Evolutionary conservation across 129 eudicot genomes (phyloP), one percentile per base, ranked within the genome.

Genomic region (Pittosporum tobira): DNA sequence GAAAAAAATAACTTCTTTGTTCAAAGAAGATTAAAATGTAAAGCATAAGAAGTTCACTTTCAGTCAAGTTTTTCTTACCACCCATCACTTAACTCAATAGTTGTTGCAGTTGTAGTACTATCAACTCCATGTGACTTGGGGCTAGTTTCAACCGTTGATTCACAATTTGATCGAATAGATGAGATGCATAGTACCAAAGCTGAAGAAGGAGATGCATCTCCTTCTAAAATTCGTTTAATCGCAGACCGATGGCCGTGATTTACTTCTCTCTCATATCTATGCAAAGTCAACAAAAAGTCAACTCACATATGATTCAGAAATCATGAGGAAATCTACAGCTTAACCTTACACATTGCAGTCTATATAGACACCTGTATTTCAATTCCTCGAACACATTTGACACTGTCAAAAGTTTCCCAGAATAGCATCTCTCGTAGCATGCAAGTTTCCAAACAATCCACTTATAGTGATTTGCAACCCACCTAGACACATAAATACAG

Each of bases 381-480:
- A 87, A 70, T 72, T 91, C 96, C 60, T 91, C 99, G 44, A 87
- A 66, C 56, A 87, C 94, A 65, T 76, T 91, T 48, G 73, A 66
- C 49, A 71, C 81, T 36, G 94, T 76, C 27, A 87, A 65, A 64
- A 87, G 75, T 45, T 81, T 91, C 56, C 80, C 83, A 42, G 61
- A 69, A 79, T 74, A 86, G 63, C 76, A 76, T 72, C 99, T 83
- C 69, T 87, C 99, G 27, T 91, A 87, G 72, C 85, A 87, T 48
- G 91, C 94, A 53, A 91, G 85, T 77, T 91, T 91, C 99, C 99
- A 91, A 64, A 91, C 85, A 21, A 91, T 83, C 99, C 96, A 91
- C 81, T 83, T 83, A 68, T 76, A 91, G 72, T 91, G 99, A 91
- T 91, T 87, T 45, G 80, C 77, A 48, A 79, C 74, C 96, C 99